phyloP scores from a whole-genome alignment of 2,329 filamentous ascomycete genomes.

The Fusarium sp. region DNA sequence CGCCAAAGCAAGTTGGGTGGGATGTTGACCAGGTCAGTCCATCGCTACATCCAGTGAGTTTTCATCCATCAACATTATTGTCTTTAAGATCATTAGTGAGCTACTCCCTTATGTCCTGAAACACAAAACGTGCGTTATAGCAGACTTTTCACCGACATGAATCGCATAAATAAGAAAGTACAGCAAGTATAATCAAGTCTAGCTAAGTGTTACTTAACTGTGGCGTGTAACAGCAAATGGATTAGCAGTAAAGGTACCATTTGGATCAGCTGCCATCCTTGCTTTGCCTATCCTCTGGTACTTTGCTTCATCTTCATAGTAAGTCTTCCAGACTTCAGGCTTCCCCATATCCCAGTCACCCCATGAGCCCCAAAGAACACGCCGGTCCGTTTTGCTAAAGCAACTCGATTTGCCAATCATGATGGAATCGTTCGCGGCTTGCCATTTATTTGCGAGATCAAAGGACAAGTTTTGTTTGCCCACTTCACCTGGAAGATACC shows the following conservation, averaged over 20 bases:
- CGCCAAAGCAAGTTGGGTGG: too few species aligned
- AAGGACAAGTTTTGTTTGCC: accelerated
- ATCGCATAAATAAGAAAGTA: too few species aligned
- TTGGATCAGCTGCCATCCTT: not conserved
- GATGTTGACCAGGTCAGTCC: too few species aligned
- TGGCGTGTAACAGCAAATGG: not conserved
- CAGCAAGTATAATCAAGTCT: too few species aligned
- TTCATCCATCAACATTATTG: too few species aligned
- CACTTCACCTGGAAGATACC: not conserved
- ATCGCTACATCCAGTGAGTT: too few species aligned
- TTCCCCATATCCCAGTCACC: not conserved
- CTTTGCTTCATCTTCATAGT: not conserved
- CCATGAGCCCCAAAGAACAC: not conserved
- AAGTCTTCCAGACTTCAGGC: not conserved
- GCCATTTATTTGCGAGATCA: not conserved
- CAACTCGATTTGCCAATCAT: not conserved
- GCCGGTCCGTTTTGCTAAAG: not conserved
- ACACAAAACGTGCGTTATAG: too few species aligned
- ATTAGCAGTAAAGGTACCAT: not conserved
- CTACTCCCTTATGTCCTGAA: too few species aligned
- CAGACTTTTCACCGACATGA: too few species aligned
- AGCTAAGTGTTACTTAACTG: not conserved
- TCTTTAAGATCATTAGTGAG: too few species aligned
- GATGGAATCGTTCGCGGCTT: accelerated
- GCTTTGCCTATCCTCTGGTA: not conserved